Base-by-base conservation (phyloP, 495 filamentous ascomycete species). In the Wilcoxina mikolae region DNA sequence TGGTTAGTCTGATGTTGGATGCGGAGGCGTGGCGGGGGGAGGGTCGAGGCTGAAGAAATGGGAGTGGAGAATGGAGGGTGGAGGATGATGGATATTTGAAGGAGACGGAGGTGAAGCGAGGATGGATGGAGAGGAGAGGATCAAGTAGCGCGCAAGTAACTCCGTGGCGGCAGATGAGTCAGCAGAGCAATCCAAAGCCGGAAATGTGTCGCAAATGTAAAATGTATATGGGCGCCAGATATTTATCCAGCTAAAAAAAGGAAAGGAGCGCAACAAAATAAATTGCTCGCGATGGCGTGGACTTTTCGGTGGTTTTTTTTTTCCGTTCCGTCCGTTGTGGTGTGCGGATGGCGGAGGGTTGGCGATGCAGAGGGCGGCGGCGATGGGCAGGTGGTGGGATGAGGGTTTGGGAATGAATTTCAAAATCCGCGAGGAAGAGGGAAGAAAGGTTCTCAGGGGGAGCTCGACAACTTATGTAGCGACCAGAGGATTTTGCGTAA, bases 281-380 rank as follows among this genome's bases (percentile, higher is more conserved):
- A 64, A 64, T 64, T 55, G 55, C 56, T 64, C 62, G 64, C 50
- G 56, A 28, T 57, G 48, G 38, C 57, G 48, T 50, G 50, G 48
- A 44, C 55, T 49, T 58, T 41, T 51, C 48, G 15, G 15, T 35
- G 5, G 31, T 35, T 35, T 15, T 35, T 35, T 35, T 35, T 38
- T 60, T 54, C 51, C 50, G 25, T 29, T 35, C 51, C 33, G 52
- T 61, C 33, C 39, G 22, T 15, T 29, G 46, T 43, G 39, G 10
- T 7, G 47, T n/a, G 26, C 27, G 47, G 47, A n/a, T 9, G 31
- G 49, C 31, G 49, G 49, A 27, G 9, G 49, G 29, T 15, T 38
- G 20, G 49, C 27, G 31, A 23, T 38, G 20, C 33, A 38, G 31
- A 22, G 7, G 45, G 28, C 49, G 49, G 49, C 49, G 49, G 26